phyloP scores from a whole-genome alignment of 1,139 yeast genomes.

The Nakaseomyces nivariensis region DNA sequence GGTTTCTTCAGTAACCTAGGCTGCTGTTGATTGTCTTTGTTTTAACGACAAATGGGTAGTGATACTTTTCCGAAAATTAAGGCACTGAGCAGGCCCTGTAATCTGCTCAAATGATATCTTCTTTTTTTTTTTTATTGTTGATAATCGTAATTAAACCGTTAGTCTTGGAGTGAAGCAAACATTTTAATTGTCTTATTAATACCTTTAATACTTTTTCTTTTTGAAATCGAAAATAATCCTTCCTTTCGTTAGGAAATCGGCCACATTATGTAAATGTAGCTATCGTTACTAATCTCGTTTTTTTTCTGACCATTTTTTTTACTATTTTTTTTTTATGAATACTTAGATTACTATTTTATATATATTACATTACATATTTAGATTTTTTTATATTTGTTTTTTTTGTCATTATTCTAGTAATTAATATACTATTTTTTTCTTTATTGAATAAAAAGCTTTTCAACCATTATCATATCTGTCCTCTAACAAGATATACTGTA shows the following conservation, averaged over 20 bases:
- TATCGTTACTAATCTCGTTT: too few species aligned
- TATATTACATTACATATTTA: not conserved
- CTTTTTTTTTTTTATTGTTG: too few species aligned
- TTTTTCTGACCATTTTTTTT: not conserved
- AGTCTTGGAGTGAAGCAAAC: not conserved
- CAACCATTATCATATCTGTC: conserved; percentile 18
- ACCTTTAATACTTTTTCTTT: too few species aligned
- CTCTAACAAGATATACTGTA: conserved; percentile 48
- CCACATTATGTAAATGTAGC: too few species aligned
- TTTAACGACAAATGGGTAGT: too few species aligned
- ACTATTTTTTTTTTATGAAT: not conserved
- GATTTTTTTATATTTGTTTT: not conserved
- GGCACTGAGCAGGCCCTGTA: too few species aligned
- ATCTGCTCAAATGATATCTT: too few species aligned
- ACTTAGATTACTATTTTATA: not conserved
- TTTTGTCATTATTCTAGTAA: not conserved
- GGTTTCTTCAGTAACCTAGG: conserved; percentile 33
- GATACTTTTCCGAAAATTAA: too few species aligned
- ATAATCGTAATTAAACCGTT: too few species aligned
- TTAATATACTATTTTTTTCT: not conserved
- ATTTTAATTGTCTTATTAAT: not conserved
- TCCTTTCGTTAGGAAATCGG: too few species aligned
- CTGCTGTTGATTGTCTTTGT: conserved; percentile 27
- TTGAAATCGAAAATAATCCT: too few species aligned
- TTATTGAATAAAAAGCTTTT: not conserved